Percentiles rank a stretch among this genome's conserved stretches.
phyloP scores from a whole-genome alignment of 116 monocot genomes.

The Cymodocea nodosa region DNA sequence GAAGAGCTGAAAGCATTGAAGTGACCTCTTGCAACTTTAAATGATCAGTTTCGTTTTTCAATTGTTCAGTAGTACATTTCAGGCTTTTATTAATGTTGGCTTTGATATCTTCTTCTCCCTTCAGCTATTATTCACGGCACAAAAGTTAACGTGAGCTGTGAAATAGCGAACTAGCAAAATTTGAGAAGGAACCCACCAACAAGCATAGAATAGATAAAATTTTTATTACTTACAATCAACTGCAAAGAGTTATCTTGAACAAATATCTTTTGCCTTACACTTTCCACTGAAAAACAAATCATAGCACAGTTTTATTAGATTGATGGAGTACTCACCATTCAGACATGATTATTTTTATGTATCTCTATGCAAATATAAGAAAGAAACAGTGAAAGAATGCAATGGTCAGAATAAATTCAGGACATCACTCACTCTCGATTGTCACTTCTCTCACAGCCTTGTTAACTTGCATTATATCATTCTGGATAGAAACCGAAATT shows the following conservation, averaged over 20 bases:
- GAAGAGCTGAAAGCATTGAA: constrained; percentile 28
- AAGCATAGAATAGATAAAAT: background rate
- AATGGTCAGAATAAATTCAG: background rate
- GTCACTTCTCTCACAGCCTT: constrained; percentile 63
- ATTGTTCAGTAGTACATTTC: constrained; percentile 31
- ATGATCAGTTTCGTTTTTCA: constrained; percentile 25
- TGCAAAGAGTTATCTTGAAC: constrained; percentile 51
- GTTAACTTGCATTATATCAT: constrained; percentile 72
- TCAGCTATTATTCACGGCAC: constrained; percentile 28
- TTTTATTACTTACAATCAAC: constrained; percentile 38
- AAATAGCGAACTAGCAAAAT: background rate
- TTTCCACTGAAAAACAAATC: constrained; percentile 32
- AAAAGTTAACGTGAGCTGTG: background rate
- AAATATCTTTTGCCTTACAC: constrained; percentile 61
- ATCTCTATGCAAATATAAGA: too few species aligned
- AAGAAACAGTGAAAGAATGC: background rate
- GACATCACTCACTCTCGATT: constrained; percentile 54
- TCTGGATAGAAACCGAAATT: constrained; percentile 59
- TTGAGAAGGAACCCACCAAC: constrained; percentile 5
- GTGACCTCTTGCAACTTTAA: constrained; percentile 42
- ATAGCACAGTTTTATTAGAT: background rate
- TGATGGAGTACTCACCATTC: background rate
- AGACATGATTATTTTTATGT: background rate
- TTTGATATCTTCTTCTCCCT: constrained; percentile 58
- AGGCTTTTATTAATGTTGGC: constrained; percentile 40